These are phyloP conservation scores for Exophiala calicioides DNA, from an alignment of 2,329 filamentous ascomycete genomes.

Conservation along the genomic window DNA sequence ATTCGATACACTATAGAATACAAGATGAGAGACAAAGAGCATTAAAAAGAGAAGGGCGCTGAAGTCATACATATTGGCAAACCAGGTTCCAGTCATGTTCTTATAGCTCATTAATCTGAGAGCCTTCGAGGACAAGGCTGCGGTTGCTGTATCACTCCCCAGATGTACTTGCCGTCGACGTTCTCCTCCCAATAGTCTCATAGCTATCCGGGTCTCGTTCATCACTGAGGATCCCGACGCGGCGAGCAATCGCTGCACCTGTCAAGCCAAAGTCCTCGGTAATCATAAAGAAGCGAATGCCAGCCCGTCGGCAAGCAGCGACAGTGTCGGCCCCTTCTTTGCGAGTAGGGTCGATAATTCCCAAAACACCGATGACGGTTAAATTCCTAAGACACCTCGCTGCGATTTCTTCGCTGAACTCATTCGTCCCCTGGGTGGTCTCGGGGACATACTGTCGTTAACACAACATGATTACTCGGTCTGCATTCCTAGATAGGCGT, in stretches of 20 bases:
- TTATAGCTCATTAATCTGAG: not conserved
- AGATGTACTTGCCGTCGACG: too few relatives aligned
- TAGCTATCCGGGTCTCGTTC: not conserved
- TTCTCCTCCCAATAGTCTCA: not conserved
- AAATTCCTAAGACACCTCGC: too few relatives aligned
- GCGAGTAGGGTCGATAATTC: not conserved
- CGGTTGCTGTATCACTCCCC: not conserved
- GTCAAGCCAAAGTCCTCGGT: not conserved
- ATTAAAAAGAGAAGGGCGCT: too few relatives aligned
- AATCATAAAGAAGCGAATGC: not conserved
- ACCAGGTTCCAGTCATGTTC: too few relatives aligned
- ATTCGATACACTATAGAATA: too few relatives aligned
- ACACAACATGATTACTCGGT: not conserved
- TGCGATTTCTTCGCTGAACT: too few relatives aligned
- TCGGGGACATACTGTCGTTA: not conserved
- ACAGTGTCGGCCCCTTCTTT: not conserved
- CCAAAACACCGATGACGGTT: not conserved
- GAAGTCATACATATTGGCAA: too few relatives aligned
- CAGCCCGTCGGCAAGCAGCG: not conserved
- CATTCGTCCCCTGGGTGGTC: too few relatives aligned
- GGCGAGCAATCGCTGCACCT: not conserved
- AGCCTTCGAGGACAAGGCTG: too few relatives aligned
- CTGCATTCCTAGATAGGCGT: not conserved
- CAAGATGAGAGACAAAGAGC: too few relatives aligned
- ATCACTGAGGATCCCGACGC: not conserved